phyloP scores from a whole-genome alignment of 345 rosid species.

The Melaleuca alternifolia region DNA sequence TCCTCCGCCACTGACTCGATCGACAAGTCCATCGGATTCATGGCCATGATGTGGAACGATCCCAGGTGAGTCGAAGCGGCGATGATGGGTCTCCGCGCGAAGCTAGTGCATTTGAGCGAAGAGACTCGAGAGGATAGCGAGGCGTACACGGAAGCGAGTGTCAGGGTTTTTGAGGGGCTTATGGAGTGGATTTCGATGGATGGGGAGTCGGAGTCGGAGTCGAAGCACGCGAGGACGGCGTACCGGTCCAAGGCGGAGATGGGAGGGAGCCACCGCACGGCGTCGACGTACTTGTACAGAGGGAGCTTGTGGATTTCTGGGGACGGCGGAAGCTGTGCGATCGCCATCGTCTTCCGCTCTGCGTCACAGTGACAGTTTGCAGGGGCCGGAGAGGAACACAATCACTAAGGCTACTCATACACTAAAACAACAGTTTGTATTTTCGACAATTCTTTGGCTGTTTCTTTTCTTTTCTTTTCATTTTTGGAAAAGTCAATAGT shows the following conservation, averaged over 20 bases:
- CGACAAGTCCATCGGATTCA: slow-evolving; percentile 12
- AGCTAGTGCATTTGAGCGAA: slow-evolving; percentile 33
- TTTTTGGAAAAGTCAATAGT: too few species aligned
- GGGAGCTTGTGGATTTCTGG: slow-evolving; percentile 41
- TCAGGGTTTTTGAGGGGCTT: slow-evolving; percentile 10
- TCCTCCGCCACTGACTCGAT: slow-evolving; percentile 16
- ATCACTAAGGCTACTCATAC: too few species aligned
- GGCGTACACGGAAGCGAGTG: slow-evolving; percentile 41
- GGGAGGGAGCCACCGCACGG: slow-evolving; percentile 81
- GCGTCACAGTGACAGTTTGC: neutral
- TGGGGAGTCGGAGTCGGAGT: slow-evolving; percentile 37
- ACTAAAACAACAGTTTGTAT: too few species aligned
- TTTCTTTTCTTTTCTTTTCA: too few species aligned
- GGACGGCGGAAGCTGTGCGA: slow-evolving; percentile 20
- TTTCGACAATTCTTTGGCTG: too few species aligned
- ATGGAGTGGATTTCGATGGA: slow-evolving; percentile 48
- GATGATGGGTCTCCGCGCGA: neutral
- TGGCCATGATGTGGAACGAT: slow-evolving; percentile 42
- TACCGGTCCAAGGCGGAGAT: slow-evolving; percentile 56
- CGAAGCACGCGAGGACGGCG: slow-evolving; percentile 40
- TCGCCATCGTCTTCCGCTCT: slow-evolving; percentile 28
- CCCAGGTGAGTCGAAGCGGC: slow-evolving; percentile 7
- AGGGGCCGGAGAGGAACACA: neutral
- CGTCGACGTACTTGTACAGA: slow-evolving; percentile 49
- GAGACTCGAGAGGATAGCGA: slow-evolving; percentile 47